Base-by-base conservation (phyloP, 371 early-diverging fungal species). In the Actinomortierella ambigua region DNA sequence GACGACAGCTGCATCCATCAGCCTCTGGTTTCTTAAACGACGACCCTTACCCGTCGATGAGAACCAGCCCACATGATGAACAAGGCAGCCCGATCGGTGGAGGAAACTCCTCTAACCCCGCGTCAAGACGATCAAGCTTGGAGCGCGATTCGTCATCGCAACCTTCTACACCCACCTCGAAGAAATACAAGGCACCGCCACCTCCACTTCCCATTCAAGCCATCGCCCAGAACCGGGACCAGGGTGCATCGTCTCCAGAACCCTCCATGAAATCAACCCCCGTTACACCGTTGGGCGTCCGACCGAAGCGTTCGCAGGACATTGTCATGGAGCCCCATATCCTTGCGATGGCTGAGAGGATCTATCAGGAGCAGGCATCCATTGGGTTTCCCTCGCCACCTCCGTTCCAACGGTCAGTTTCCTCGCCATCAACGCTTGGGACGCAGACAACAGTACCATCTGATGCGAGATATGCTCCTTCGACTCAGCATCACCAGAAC, bases 111-210 rank as follows among this genome's bases (percentile, higher is more conserved):
- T 34, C 34, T 11, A 34, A 34, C 11, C 34, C 34, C 4, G 4
- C 34, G 34, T 34, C 34, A 34, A 34, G 34, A 34, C 34, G 34
- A 34, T 34, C 34, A 34, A 34, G 34, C 34, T 6, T 34, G 34
- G 34, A 34, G 34, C 34, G 34, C 11, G 34, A 34, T 34, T 34
- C 34, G 34, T 34, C 34, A 34, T 34, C 34, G 34, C 34, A 34
- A 11, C 34, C 34, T 6, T 11, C 34, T 6, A 34, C 34, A 34
- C 34, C 34, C 1, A 56, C 49, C 22, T 56, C 73, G 13, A 71
- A 66, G 40, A 62, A 57, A 47, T 71, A 71, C 63, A 65, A 44
- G 42, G 73, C 66, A 4, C 73, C 73, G 42, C 73, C 73, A 20
- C 73, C 73, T 9, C 73, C 73, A 0, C 65, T 71, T 41, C 73